A percentile compares a stretch with the other conserved stretches of the same genome.
Evolutionary conservation across 1,284 basidiomycete species (phyloP).

Genomic region (Ceratobasidium sp.): DNA sequence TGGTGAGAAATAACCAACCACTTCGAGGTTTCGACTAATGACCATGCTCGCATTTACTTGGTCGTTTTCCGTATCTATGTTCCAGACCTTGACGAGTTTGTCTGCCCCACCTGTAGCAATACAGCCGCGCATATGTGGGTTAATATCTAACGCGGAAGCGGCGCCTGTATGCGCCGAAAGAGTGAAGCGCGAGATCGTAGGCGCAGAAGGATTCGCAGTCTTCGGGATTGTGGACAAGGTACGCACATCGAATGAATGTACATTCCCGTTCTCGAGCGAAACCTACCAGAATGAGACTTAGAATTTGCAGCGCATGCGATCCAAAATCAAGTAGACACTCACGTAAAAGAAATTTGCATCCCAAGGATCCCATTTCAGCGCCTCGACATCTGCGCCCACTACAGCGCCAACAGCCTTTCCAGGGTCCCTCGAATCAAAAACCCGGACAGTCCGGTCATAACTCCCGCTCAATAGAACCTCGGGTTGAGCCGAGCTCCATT

Average conservation of each 20-base stretch:
- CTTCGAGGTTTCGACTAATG: conserved; percentile 88
- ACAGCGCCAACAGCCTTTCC: conserved; percentile 78
- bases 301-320: conserved; percentile 21
- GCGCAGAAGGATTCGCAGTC: conserved; percentile 45
- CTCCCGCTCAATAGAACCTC: conserved; percentile 91
- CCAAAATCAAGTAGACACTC: conserved; percentile 49
- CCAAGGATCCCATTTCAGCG: conserved; percentile 96
- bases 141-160: conserved; percentile 89
- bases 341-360: conserved; percentile 88
- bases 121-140: conserved; percentile 89
- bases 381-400: conserved; percentile 91
- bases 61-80: conserved; percentile 70
- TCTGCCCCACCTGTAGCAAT: conserved; percentile 94
- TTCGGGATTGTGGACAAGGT: conserved; percentile 55
- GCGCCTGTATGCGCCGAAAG: conserved; percentile 95
- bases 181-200: conserved; percentile 82
- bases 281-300: conserved; percentile 60
- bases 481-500: conserved; percentile 91
- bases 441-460: conserved; percentile 91
- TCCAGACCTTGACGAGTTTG: conserved; percentile 86
- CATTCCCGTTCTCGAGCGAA: conserved; percentile 89
- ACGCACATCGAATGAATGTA: conserved; percentile 91
- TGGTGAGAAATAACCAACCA: conserved; percentile 64
- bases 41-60: conserved; percentile 88
- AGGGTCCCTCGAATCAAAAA: conserved; percentile 90